Evolutionary conservation across 257 asterid species (phyloP).

Genomic region (Leonotis leonurus): DNA sequence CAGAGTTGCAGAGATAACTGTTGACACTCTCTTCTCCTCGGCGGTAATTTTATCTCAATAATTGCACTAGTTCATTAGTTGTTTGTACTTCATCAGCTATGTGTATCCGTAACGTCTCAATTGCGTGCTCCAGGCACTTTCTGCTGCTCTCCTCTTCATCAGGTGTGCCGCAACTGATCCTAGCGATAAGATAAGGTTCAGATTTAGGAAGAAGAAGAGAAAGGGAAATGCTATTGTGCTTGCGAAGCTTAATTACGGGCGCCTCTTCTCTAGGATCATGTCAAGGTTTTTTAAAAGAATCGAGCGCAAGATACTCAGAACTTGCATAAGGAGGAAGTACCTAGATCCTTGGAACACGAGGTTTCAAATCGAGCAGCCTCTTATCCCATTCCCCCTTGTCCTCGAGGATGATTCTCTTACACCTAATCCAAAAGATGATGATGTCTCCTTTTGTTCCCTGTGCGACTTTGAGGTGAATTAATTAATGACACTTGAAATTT

Average conservation of each 20-base stretch:
- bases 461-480: constrained; percentile 77
- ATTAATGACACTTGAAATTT: not conserved
- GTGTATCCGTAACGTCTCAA: not conserved
- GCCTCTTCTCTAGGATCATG: constrained; percentile 39
- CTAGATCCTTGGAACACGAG: constrained; percentile 54
- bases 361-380: constrained; percentile 61
- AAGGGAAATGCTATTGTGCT: constrained; percentile 16
- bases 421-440: constrained; percentile 50
- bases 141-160: constrained; percentile 55
- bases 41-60: constrained; percentile 36
- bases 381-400: constrained; percentile 59
- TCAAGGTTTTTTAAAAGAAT: constrained; percentile 56
- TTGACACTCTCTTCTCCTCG: constrained; percentile 51
- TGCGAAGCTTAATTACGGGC: constrained; percentile 35
- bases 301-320: constrained; percentile 66
- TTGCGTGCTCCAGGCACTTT: constrained; percentile 45
- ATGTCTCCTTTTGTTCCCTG: constrained; percentile 73
- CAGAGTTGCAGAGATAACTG: constrained; percentile 50
- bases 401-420: constrained; percentile 54
- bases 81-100: not conserved
- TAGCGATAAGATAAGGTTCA: constrained; percentile 60
- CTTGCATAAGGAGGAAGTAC: constrained; percentile 82
- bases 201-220: constrained; percentile 52
- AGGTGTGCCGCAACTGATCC: constrained; percentile 87
- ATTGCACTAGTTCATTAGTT: not conserved